These are phyloP conservation scores for Talaromyces proteolyticus DNA, from an alignment of 495 filamentous ascomycete genomes.

Conservation along the genomic window DNA sequence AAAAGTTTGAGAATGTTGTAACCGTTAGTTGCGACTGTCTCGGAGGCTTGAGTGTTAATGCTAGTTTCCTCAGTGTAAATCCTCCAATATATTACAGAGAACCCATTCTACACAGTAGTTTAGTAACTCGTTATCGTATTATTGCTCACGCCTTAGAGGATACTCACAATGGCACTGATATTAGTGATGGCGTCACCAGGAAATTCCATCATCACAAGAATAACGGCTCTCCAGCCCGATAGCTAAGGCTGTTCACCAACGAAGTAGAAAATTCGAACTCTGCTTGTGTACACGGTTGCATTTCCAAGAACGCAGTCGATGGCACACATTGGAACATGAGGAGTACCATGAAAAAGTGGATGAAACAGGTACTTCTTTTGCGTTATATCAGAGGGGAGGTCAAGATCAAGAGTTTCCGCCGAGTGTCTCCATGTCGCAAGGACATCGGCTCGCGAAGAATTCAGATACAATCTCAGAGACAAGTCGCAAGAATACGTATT, in stretches of 20 bases:
- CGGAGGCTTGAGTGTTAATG: constrained; percentile 26
- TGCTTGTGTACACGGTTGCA: constrained; percentile 4
- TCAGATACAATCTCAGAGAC: too few species aligned
- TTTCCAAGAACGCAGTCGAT: neutral
- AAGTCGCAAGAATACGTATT: too few species aligned
- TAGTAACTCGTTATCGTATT: too few species aligned
- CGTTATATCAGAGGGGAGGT: neutral
- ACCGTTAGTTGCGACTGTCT: constrained; percentile 28
- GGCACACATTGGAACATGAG: constrained; percentile 1
- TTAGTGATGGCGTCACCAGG: constrained; percentile 41
- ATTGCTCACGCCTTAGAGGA: too few species aligned
- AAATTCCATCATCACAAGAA: constrained; percentile 37
- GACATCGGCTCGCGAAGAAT: too few species aligned
- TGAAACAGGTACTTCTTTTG: too few species aligned
- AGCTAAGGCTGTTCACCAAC: constrained; percentile 17
- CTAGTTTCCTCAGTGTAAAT: constrained; percentile 40
- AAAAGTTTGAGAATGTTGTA: constrained; percentile 39
- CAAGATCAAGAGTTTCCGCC: neutral
- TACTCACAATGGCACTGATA: constrained; percentile 40
- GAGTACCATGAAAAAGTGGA: neutral
- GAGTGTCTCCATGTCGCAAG: neutral
- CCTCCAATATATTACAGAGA: constrained; percentile 44
- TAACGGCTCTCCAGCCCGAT: constrained; percentile 17
- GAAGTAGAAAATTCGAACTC: neutral
- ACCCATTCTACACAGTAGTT: constrained; percentile 29